phyloP scores from a whole-genome alignment of 768 basidiomycete genomes.

The Phanerodontia chrysosporium region DNA sequence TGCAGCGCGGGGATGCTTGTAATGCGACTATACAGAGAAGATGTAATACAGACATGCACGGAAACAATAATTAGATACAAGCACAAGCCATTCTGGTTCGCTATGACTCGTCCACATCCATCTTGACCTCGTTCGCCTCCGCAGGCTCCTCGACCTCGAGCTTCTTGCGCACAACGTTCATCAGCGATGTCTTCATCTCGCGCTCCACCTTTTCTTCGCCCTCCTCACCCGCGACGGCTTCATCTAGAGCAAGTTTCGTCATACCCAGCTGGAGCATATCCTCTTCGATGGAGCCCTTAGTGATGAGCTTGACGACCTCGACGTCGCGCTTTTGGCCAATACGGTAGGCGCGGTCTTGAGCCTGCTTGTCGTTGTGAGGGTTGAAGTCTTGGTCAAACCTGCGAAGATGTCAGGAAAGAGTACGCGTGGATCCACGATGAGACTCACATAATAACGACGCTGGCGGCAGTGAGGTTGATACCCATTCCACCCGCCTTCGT shows the following conservation, averaged over 20 bases:
- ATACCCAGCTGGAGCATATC: slow-evolving; percentile 88
- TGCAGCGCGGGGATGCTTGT: neutral
- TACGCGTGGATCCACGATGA: neutral
- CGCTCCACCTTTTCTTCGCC: slow-evolving; percentile 58
- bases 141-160: slow-evolving; percentile 50
- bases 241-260: slow-evolving; percentile 89
- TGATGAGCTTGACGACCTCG: slow-evolving; percentile 91
- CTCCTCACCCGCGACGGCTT: slow-evolving; percentile 84
- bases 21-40: neutral
- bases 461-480: slow-evolving; percentile 94
- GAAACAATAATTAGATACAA: neutral
- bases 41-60: neutral
- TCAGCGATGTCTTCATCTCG: slow-evolving; percentile 82
- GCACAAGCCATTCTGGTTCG: neutral
- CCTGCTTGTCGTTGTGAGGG: slow-evolving; percentile 95
- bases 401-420: slow-evolving; percentile 7
- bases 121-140: slow-evolving; percentile 2
- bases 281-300: slow-evolving; percentile 91
- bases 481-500: slow-evolving; percentile 96
- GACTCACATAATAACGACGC: slow-evolving; percentile 85
- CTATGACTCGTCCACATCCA: slow-evolving; percentile 9
- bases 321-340: slow-evolving; percentile 95
- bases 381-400: slow-evolving; percentile 99
- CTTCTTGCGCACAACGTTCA: slow-evolving; percentile 81
- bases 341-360: slow-evolving; percentile 94